Percentiles rank a stretch among this genome's conserved stretches.
These are phyloP conservation scores for Penicillium lagena DNA, from an alignment of 495 filamentous ascomycete species.

Conservation along the genomic window DNA sequence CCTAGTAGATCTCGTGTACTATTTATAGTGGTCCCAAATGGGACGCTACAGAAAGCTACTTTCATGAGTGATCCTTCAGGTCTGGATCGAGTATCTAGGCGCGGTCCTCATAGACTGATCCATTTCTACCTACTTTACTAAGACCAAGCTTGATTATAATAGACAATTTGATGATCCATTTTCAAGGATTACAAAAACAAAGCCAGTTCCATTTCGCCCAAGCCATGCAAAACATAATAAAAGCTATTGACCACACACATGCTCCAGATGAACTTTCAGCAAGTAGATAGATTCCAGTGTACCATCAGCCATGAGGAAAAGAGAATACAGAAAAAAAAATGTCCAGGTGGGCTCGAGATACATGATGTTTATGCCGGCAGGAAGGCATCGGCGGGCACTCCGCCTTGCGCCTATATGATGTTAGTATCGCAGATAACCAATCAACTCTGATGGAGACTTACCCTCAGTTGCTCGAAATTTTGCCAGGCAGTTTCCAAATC, in stretches of 20 bases:
- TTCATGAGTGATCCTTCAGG: no score
- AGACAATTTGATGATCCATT: background rate
- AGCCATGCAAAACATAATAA: constrained; percentile 27
- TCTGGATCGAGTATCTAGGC: no score
- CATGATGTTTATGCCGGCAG: constrained; percentile 5
- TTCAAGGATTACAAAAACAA: constrained; percentile 3
- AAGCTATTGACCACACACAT: no score
- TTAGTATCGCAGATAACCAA: constrained; percentile 5
- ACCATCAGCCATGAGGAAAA: background rate
- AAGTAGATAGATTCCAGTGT: no score
- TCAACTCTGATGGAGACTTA: constrained; percentile 2
- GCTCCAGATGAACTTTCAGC: background rate
- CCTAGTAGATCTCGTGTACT: no score
- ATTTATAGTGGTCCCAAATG: no score
- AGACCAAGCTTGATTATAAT: constrained; percentile 19
- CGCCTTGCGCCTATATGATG: constrained; percentile 28
- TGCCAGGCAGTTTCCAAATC: constrained; percentile 61
- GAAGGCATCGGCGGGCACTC: constrained; percentile 34
- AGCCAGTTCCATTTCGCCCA: constrained; percentile 27
- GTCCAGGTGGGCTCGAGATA: background rate
- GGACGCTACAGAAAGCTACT: no score
- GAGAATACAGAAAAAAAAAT: background rate
- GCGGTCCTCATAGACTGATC: no score
- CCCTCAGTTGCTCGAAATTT: constrained; percentile 56
- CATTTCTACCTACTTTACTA: background rate